Evolutionary conservation across 2,329 filamentous ascomycete genomes (phyloP).

Genomic region (Xylaria sp.): DNA sequence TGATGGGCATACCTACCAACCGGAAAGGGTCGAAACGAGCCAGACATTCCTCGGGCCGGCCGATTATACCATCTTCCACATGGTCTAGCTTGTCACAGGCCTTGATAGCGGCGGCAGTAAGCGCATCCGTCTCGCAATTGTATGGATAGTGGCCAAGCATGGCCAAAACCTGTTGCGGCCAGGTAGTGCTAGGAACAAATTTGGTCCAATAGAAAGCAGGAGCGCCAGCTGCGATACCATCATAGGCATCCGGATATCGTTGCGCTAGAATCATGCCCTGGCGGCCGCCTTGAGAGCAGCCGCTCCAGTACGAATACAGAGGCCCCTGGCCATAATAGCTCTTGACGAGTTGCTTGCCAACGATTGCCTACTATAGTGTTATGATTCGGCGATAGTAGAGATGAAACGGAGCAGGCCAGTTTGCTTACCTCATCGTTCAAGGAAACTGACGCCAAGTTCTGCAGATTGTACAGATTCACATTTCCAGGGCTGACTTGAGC

Average conservation of each 20-base stretch:
- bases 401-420: neutral
- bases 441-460: slow-evolving; percentile 44
- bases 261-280: slow-evolving; percentile 65
- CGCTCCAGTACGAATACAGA: slow-evolving; percentile 62
- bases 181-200: slow-evolving; percentile 28
- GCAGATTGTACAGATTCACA: slow-evolving; percentile 42
- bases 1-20: slow-evolving; percentile 41
- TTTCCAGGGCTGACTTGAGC: slow-evolving; percentile 40
- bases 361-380: slow-evolving; percentile 40
- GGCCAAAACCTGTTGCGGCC: slow-evolving; percentile 38
- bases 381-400: neutral
- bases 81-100: slow-evolving; percentile 56
- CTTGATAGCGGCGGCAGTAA: slow-evolving; percentile 28
- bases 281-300: slow-evolving; percentile 62
- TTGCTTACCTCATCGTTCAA: slow-evolving; percentile 43
- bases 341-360: slow-evolving; percentile 57
- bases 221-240: slow-evolving; percentile 62
- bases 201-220: slow-evolving; percentile 45
- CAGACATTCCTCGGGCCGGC: slow-evolving; percentile 50
- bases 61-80: slow-evolving; percentile 56
- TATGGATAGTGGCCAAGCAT: slow-evolving; percentile 30
- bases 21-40: slow-evolving; percentile 45
- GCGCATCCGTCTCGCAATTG: slow-evolving; percentile 33
- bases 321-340: slow-evolving; percentile 51
- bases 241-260: slow-evolving; percentile 62